phyloP scores from a whole-genome alignment of 495 filamentous ascomycete genomes.

The Aspergillus leporis region DNA sequence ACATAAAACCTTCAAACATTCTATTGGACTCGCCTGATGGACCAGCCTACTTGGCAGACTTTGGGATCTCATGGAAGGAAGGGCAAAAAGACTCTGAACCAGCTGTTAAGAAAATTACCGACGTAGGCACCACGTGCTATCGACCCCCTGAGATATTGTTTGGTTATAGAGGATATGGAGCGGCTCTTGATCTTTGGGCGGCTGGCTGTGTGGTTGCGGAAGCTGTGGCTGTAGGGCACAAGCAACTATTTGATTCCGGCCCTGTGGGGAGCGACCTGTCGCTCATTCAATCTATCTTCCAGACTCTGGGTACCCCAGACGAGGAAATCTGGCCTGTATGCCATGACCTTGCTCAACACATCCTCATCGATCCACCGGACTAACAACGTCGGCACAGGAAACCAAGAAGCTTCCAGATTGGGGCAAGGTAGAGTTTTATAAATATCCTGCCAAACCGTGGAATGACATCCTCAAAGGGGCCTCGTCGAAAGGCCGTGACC shows the following conservation, averaged over 20 bases:
- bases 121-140: constrained; percentile 91
- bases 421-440: constrained; percentile 64
- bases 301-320: constrained; percentile 81
- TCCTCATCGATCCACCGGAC: not conserved
- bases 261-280: constrained; percentile 90
- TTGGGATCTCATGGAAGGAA: constrained; percentile 85
- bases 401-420: constrained; percentile 58
- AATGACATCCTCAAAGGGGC: constrained; percentile 50
- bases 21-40: constrained; percentile 67
- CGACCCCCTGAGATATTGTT: constrained; percentile 90
- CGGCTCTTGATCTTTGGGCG: constrained; percentile 83
- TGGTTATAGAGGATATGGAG: constrained; percentile 70
- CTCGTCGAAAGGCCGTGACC: constrained; percentile 50
- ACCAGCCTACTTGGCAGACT: constrained; percentile 79
- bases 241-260: constrained; percentile 77
- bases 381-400: constrained; percentile 42
- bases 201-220: constrained; percentile 82
- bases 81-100: constrained; percentile 62
- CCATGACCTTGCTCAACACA: not conserved
- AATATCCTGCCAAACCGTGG: constrained; percentile 55
- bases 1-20: constrained; percentile 91
- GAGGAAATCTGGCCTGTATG: constrained; percentile 72
- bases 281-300: constrained; percentile 87
- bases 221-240: constrained; percentile 43
- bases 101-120: constrained; percentile 71